A percentile compares a stretch with the other conserved stretches of the same genome.
Conservation (phyloP, 768 basidiomycete species). For the Mycena indigotica region DNA sequence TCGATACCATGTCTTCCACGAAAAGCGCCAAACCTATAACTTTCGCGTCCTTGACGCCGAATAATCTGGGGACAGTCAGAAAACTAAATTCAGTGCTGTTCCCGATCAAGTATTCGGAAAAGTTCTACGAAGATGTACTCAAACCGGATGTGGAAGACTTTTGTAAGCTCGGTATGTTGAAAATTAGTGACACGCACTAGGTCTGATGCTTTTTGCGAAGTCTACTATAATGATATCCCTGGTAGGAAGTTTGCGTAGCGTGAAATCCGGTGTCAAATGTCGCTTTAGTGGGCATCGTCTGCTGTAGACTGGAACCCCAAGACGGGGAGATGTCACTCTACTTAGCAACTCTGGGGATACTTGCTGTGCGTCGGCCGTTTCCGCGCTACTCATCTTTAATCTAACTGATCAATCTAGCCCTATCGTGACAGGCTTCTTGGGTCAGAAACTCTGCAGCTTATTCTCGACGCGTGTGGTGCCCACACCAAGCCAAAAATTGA, state of each 20-base stretch:
- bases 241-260: slow-evolving; percentile 25
- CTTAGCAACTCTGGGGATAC: slow-evolving; percentile 90
- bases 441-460: slow-evolving; percentile 66
- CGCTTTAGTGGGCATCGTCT: slow-evolving; percentile 68
- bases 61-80: slow-evolving; percentile 81
- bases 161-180: slow-evolving; percentile 80
- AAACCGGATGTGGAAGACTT: slow-evolving; percentile 79
- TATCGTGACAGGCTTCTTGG: slow-evolving; percentile 82
- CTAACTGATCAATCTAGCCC: slow-evolving; percentile 52
- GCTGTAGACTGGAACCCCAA: slow-evolving; percentile 78
- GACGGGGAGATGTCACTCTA: slow-evolving; percentile 63
- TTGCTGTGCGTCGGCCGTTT: slow-evolving; percentile 63
- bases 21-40: slow-evolving; percentile 41
- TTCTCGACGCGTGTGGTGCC: slow-evolving; percentile 63
- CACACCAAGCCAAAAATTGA: slow-evolving; percentile 63
- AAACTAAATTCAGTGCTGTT: slow-evolving; percentile 78
- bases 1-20: slow-evolving; percentile 19
- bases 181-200: slow-evolving; percentile 12
- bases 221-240: slow-evolving; percentile 92
- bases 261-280: slow-evolving; percentile 20
- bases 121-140: slow-evolving; percentile 82
- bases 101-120: slow-evolving; percentile 86
- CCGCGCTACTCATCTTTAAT: slow-evolving; percentile 9
- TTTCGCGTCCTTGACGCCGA: slow-evolving; percentile 73
- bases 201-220: slow-evolving; percentile 40